Percentiles rank a stretch among this genome's conserved stretches.
These are phyloP conservation scores for Nothophaeocryptopus gaeumannii DNA, from an alignment of 2,329 filamentous ascomycete genomes.

Conservation along the genomic window DNA sequence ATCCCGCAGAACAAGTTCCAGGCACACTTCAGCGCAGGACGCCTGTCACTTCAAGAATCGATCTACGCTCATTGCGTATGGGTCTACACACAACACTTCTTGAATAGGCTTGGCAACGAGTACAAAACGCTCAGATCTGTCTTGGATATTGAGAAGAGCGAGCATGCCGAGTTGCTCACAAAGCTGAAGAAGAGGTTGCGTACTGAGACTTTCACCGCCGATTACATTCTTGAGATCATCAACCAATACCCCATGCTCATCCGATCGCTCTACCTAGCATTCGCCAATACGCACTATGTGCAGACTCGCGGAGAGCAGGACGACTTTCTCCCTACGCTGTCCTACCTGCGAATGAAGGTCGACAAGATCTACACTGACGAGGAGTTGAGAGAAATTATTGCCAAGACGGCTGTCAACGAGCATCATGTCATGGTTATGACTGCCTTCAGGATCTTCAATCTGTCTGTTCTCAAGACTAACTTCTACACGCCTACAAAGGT, in stretches of 20 bases:
- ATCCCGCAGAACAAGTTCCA: constrained; percentile 97
- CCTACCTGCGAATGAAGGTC: constrained; percentile 63
- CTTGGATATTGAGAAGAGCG: constrained; percentile 75
- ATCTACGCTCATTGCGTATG: constrained; percentile 97
- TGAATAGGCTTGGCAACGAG: constrained; percentile 90
- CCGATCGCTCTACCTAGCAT: constrained; percentile 82
- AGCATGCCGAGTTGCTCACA: constrained; percentile 80
- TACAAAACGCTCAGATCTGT: constrained; percentile 83
- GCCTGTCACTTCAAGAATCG: constrained; percentile 89
- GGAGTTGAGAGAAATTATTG: constrained; percentile 72
- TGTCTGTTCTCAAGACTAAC: constrained; percentile 91
- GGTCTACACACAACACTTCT: constrained; percentile 97
- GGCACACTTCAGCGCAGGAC: constrained; percentile 77
- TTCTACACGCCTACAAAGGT: constrained; percentile 98
- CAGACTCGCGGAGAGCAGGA: constrained; percentile 63
- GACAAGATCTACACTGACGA: constrained; percentile 74
- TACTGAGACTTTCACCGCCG: constrained; percentile 94
- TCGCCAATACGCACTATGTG: constrained; percentile 81
- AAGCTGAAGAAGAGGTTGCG: constrained; percentile 95
- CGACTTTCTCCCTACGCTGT: constrained; percentile 68
- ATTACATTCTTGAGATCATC: constrained; percentile 98
- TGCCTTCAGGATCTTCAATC: constrained; percentile 94
- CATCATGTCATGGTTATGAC: constrained; percentile 98
- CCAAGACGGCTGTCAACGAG: constrained; percentile 80
- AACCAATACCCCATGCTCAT: constrained; percentile 83